phyloP scores from a whole-genome alignment of 2,329 filamentous ascomycete species.

The Phoma herbarum region DNA sequence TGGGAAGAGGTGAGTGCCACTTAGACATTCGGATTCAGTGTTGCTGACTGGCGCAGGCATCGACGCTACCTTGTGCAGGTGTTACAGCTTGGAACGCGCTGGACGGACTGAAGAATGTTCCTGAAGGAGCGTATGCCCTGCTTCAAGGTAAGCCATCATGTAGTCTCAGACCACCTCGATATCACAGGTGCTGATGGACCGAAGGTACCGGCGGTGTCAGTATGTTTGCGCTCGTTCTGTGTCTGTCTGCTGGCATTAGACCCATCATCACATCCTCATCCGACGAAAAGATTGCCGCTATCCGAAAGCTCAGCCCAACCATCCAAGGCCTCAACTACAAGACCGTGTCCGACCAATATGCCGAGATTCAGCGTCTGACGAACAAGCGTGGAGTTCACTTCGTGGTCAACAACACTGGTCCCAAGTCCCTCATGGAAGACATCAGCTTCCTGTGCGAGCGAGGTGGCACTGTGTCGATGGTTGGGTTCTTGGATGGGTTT shows the following conservation, averaged over 20 bases:
- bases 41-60: slow-evolving; percentile 17
- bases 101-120: slow-evolving; percentile 22
- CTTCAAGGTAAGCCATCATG: slow-evolving; percentile 22
- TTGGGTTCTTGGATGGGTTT: slow-evolving; percentile 37
- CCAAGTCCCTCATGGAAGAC: slow-evolving; percentile 27
- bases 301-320: slow-evolving; percentile 51
- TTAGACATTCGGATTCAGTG: background rate
- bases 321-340: slow-evolving; percentile 64
- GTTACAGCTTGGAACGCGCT: slow-evolving; percentile 39
- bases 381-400: slow-evolving; percentile 54
- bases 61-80: slow-evolving; percentile 36
- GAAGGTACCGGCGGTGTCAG: slow-evolving; percentile 55
- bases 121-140: slow-evolving; percentile 24
- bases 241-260: slow-evolving; percentile 36
- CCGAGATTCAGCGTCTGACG: slow-evolving; percentile 60
- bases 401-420: slow-evolving; percentile 54
- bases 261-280: slow-evolving; percentile 69
- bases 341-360: slow-evolving; percentile 62
- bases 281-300: slow-evolving; percentile 59
- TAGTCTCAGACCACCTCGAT: background rate
- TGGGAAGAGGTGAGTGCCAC: slow-evolving; percentile 39
- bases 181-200: background rate
- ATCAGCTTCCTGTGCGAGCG: slow-evolving; percentile 25
- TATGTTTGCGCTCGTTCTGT: slow-evolving; percentile 42
- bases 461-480: slow-evolving; percentile 32